Percentiles rank a stretch among this genome's conserved stretches.
phyloP scores from a whole-genome alignment of 2,329 filamentous ascomycete genomes.

The Trichoderma endophyticum region DNA sequence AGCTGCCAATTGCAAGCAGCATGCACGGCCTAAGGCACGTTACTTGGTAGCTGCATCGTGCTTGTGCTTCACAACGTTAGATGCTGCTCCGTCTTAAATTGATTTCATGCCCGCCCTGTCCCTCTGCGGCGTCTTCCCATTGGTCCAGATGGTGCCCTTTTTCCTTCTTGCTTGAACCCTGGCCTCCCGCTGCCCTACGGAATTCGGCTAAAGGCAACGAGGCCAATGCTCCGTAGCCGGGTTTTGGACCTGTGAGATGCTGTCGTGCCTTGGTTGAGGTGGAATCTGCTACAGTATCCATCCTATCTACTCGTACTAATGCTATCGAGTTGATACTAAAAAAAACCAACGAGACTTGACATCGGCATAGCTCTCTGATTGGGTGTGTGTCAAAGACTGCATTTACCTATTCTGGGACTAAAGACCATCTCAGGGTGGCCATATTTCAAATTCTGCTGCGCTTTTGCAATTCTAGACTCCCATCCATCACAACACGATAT shows the following conservation, averaged over 20 bases:
- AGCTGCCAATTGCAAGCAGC: neutral
- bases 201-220: slow-evolving; percentile 1
- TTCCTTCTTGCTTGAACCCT: neutral
- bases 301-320: neutral
- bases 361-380: neutral
- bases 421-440: neutral
- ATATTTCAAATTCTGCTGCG: neutral
- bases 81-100: neutral
- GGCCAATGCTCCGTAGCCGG: neutral
- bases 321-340: neutral
- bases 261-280: neutral
- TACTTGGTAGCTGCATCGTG: neutral
- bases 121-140: neutral
- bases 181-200: neutral
- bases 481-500: neutral
- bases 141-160: neutral
- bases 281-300: neutral
- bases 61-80: neutral
- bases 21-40: neutral
- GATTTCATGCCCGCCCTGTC: neutral
- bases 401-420: neutral
- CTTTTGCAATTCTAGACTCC: neutral
- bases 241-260: neutral
- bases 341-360: neutral
- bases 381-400: neutral